These are phyloP conservation scores for Coemansia erecta DNA, from an alignment of 192 early-diverging fungal genomes.

Conservation along the genomic window DNA sequence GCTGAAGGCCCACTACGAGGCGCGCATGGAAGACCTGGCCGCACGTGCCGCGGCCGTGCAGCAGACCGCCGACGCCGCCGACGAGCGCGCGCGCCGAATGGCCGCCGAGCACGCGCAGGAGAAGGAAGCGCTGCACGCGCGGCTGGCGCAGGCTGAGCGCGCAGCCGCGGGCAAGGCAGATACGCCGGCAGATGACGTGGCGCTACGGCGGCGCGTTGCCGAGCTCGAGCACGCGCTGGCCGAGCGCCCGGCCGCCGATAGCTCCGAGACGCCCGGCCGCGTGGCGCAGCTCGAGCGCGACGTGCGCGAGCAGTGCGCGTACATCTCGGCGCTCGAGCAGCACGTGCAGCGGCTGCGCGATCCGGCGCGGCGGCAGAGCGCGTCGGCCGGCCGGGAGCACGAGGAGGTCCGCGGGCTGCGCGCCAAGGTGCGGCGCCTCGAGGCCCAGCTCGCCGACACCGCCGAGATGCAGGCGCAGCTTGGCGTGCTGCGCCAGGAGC, in stretches of 20 bases:
- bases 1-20: constrained; percentile 29
- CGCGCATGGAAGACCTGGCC: constrained; percentile 29
- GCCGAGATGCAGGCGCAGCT: constrained; percentile 46
- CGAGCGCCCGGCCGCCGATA: background rate
- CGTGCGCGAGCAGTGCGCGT: constrained; percentile 56
- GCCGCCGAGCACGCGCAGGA: constrained; percentile 14
- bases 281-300: constrained; percentile 49
- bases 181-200: constrained; percentile 1
- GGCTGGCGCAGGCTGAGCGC: constrained; percentile 29
- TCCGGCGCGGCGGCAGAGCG: constrained; percentile 43
- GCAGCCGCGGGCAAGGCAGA: constrained; percentile 19
- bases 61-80: constrained; percentile 13
- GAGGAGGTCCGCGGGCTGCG: constrained; percentile 45
- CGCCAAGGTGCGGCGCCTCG: constrained; percentile 56
- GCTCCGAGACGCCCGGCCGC: constrained; percentile 5
- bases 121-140: constrained; percentile 10
- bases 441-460: constrained; percentile 37
- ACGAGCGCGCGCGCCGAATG: background rate
- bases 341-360: constrained; percentile 58
- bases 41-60: constrained; percentile 9
- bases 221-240: constrained; percentile 10
- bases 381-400: constrained; percentile 53
- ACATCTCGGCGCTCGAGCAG: constrained; percentile 52
- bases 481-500: constrained; percentile 36
- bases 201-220: background rate